Evolutionary conservation across 257 asterid species (phyloP).

Genomic region (Ilex asprella): DNA sequence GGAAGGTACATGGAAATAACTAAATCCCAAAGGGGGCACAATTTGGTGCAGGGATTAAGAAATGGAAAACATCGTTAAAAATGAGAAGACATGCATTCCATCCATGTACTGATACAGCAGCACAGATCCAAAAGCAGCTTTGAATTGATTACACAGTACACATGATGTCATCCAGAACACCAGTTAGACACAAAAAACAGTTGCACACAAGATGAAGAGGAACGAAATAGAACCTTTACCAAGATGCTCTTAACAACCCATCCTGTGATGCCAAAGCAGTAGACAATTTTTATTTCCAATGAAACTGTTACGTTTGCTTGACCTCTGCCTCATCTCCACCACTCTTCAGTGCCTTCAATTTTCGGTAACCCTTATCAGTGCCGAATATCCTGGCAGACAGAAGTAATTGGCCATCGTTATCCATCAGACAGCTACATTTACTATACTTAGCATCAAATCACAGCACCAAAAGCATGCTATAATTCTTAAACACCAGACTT

Average conservation of each 20-base stretch:
- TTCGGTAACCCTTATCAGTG: slow-evolving; percentile 82
- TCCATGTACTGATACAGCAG: no score
- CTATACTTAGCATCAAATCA: background rate
- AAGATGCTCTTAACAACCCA: slow-evolving; percentile 19
- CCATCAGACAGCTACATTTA: background rate
- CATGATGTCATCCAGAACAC: slow-evolving; percentile 10
- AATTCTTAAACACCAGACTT: no score
- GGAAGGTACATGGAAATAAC: no score
- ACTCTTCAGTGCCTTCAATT: slow-evolving; percentile 67
- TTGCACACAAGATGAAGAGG: slow-evolving; percentile 15
- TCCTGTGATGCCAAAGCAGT: slow-evolving; percentile 16
- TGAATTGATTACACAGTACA: slow-evolving; percentile 26
- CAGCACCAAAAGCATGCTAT: no score
- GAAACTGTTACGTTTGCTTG: slow-evolving; percentile 35
- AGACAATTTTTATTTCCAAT: background rate
- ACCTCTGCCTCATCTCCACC: slow-evolving; percentile 31
- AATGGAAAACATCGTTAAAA: no score
- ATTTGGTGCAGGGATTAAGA: no score
- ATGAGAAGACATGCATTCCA: no score
- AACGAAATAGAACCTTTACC: slow-evolving; percentile 6
- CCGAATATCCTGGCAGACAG: slow-evolving; percentile 65
- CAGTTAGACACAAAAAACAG: slow-evolving; percentile 18
- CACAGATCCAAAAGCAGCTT: slow-evolving; percentile 5
- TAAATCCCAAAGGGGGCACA: no score
- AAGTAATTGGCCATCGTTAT: background rate